Base-by-base conservation (phyloP, 164 flowering plant species). In the Platanus orientalis region DNA sequence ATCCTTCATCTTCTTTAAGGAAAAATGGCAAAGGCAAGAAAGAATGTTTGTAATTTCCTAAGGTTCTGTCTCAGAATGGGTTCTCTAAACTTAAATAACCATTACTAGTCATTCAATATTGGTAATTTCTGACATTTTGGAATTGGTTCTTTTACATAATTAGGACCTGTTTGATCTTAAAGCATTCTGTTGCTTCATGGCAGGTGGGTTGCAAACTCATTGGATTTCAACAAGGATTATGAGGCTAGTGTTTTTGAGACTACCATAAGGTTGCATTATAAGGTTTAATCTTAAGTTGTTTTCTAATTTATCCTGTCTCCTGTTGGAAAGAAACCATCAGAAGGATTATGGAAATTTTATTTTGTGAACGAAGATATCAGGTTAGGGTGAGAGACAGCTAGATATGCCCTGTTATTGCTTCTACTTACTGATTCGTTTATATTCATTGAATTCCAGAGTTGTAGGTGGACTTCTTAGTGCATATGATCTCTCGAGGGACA, bases 161-260 rank as follows among this genome's bases (percentile, higher is more conserved):
- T 29, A 34, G 47, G 19, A 24, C 0, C 19, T 53, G n/a, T 44
- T 30, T 30, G 19, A 48, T 61, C 26, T 26, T 48, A 25, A 60
- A 60, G 1, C 58, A 30, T 68, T 30, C 47, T 69, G 32, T 69
- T 54, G 30, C 25, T 69, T 69, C 26, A 27, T 82, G 69, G 69
- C 85, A 92, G 99, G 76, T 92, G 99, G 99, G 88, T 95, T 62
- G 98, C 93, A 65, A 82, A 77, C 57, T 82, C 97, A 30, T 77
- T 92, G 88, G 92, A 95, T 73, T 95, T 95, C 69, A 79, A 90
- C 90, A 88, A 95, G 83, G 69, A 85, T 59, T 86, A 90, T 65
- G 99, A 92, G 3, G 97, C 98, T 60, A 95, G 98, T 64, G 96
- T 95, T 57, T 95, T 95, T 70, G 98, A 95, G 91, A 95, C 98